Conservation (phyloP, 331 rosid species). For the Malus hybrid region DNA sequence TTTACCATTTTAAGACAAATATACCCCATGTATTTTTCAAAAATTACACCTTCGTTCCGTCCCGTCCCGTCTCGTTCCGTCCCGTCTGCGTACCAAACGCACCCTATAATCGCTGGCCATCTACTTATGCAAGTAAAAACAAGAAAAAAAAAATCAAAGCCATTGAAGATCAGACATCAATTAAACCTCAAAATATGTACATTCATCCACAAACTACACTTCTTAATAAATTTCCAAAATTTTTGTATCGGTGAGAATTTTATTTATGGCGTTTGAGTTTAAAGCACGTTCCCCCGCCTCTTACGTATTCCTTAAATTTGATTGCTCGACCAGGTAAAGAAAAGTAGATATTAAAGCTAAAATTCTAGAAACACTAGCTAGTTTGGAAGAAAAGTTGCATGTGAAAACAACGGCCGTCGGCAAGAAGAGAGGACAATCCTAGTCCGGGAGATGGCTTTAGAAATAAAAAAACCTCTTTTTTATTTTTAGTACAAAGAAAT, state of each 20-base stretch:
- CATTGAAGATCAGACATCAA: too few relatives aligned
- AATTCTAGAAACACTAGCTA: not conserved
- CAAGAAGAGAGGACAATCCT: not conserved
- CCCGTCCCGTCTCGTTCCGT: too few relatives aligned
- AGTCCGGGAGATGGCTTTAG: not conserved
- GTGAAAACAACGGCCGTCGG: slow-evolving; percentile 3
- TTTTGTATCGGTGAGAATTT: not conserved
- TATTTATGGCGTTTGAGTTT: not conserved
- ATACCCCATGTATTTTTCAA: too few relatives aligned
- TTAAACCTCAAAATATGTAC: not conserved
- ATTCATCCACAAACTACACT: not conserved
- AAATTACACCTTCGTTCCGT: too few relatives aligned
- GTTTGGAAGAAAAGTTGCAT: not conserved
- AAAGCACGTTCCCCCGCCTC: not conserved
- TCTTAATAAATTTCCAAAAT: not conserved
- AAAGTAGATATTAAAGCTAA: not conserved
- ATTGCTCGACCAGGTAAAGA: not conserved
- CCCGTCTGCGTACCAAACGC: too few relatives aligned
- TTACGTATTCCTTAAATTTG: too few relatives aligned
- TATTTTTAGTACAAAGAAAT: too few relatives aligned
- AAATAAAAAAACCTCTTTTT: not conserved
- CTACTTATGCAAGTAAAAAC: too few relatives aligned
- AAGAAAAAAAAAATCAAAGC: too few relatives aligned
- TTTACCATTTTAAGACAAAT: too few relatives aligned
- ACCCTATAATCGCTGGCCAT: too few relatives aligned